A percentile compares a stretch with the other conserved stretches of the same genome.
These are phyloP conservation scores for Suhomyces bribrorum DNA, from an alignment of 1,139 yeast species.

Conservation along the genomic window DNA sequence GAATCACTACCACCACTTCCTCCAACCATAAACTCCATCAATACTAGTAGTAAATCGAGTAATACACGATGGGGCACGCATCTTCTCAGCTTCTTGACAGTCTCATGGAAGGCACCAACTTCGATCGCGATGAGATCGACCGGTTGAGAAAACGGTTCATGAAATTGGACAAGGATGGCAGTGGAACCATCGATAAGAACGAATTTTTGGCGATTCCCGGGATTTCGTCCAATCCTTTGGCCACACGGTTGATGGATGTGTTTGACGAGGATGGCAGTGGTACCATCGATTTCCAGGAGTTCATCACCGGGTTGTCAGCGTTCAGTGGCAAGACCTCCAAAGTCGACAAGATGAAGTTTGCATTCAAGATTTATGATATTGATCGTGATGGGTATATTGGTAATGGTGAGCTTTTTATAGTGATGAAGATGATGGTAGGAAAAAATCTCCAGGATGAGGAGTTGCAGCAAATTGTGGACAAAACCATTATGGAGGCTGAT, in stretches of 20 bases:
- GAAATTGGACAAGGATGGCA: constrained; percentile 91
- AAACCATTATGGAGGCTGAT: constrained; percentile 95
- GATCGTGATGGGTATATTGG: constrained; percentile 95
- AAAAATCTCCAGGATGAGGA: constrained; percentile 83
- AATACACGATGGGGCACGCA: constrained; percentile 58
- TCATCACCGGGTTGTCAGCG: constrained; percentile 84
- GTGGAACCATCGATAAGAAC: constrained; percentile 87
- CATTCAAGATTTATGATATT: constrained; percentile 92
- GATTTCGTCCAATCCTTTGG: constrained; percentile 85
- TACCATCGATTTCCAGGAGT: constrained; percentile 92
- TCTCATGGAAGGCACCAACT: constrained; percentile 76
- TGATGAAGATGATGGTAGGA: constrained; percentile 97
- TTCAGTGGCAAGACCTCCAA: constrained; percentile 87
- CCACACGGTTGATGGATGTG: constrained; percentile 86
- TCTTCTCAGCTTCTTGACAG: constrained; percentile 68
- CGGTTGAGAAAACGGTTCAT: constrained; percentile 88
- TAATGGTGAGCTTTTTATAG: constrained; percentile 91
- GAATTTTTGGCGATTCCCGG: constrained; percentile 95
- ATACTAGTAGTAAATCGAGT: no score
- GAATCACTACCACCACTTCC: neutral
- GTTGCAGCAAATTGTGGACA: constrained; percentile 91
- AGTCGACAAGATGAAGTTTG: constrained; percentile 82
- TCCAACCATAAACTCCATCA: neutral
- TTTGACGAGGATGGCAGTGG: constrained; percentile 95
- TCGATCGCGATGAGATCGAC: constrained; percentile 88